Conservation (phyloP, 2,329 filamentous ascomycete species). For the Raffaelea ambrosiae region DNA sequence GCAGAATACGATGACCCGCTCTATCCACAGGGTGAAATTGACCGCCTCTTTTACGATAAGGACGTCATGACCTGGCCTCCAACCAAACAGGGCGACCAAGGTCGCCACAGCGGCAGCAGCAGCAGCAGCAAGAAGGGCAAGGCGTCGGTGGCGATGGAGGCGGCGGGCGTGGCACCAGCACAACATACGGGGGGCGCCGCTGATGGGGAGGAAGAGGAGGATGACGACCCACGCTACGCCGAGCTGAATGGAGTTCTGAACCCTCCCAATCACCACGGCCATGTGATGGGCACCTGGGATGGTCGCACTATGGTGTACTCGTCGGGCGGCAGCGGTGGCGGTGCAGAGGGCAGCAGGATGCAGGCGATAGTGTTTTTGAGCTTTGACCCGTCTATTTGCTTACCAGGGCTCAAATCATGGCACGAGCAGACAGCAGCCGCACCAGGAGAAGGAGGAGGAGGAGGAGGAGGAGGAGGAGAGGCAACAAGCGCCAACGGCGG, state of each 20-base stretch:
- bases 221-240: conserved; percentile 21
- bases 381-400: neutral
- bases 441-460: neutral
- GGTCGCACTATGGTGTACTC: conserved; percentile 39
- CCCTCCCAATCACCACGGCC: conserved; percentile 24
- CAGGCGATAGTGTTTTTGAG: neutral
- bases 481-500: too few species aligned
- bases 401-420: neutral
- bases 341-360: conserved; percentile 9
- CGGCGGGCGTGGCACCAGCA: neutral
- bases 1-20: conserved; percentile 12
- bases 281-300: conserved; percentile 34
- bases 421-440: too few species aligned
- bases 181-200: too few species aligned
- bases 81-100: conserved; percentile 7
- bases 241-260: conserved; percentile 30
- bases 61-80: conserved; percentile 26
- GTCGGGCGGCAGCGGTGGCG: conserved; percentile 16
- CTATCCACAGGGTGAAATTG: conserved; percentile 14
- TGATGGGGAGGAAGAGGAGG: too few species aligned
- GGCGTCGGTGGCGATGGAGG: neutral
- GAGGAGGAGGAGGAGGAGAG: neutral
- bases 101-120: neutral
- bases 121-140: neutral
- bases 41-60: conserved; percentile 16